Base-by-base conservation (phyloP, 768 basidiomycete species). In the Plicaturopsis crispa region DNA sequence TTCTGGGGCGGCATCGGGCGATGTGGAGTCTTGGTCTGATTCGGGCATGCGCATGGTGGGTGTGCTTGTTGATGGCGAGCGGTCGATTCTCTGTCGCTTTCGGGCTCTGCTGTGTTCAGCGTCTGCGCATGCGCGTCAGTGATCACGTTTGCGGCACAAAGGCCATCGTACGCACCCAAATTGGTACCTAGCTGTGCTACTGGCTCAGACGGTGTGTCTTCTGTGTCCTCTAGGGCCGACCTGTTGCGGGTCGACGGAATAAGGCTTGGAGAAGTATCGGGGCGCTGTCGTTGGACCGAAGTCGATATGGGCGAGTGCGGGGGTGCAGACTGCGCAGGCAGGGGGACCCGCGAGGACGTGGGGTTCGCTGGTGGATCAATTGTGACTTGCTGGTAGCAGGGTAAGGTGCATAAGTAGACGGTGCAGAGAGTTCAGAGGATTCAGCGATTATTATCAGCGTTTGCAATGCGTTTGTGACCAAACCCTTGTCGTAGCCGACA, bases 11-110 rank as follows among this genome's bases (percentile, higher is more conserved):
- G 59, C 51, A 48, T 69, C 67, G 46, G 64, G 66, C 13, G 72
- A 69, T 36, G 54, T 53, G 35, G 67, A 69, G 44, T 62, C 53
- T 38, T 66, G 69, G 57, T 75, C 70, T 45, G 73, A 61, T 49
- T 71, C 72, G 13, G 70, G 58, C 45, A 71, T 59, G 51, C 70
- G 65, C 76, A 80, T 80, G 43, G 56, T 66, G 50, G 55, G 60
- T 45, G 56, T 48, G 35, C 57, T 40, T 40, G 54, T 49, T 54
- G 52, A 46, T 41, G 56, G 53, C 48, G 43, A 56, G 48, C 51
- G 67, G 51, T 70, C 67, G 53, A 72, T 65, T 60, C 82, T 72
- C 67, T 80, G 80, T 69, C 82, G 72, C 69, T 84, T 84, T 62
- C 72, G 71, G 48, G 77, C 75, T 58, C 79, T 67, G 39, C 68